Evolutionary conservation across 2,329 filamentous ascomycete genomes (phyloP).

Genomic region (Fusarium nanum): DNA sequence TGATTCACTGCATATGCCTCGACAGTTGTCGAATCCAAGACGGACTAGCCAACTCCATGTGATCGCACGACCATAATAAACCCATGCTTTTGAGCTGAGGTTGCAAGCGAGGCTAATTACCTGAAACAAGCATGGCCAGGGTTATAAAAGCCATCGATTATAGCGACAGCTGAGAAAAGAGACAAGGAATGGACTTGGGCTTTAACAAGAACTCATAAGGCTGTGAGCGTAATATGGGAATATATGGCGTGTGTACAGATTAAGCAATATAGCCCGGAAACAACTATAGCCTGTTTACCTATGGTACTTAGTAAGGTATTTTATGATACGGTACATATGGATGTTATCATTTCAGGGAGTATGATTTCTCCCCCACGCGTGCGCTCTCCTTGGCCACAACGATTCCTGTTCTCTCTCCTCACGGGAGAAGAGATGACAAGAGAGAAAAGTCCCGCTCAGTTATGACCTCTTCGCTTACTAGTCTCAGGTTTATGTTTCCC

Average conservation of each 20-base stretch:
- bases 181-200: not conserved
- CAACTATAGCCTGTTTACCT: not conserved
- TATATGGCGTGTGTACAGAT: not conserved
- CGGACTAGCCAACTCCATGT: not conserved
- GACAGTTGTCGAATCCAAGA: not conserved
- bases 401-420: conserved; percentile 26
- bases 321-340: not conserved
- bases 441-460: conserved; percentile 21
- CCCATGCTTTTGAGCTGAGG: conserved; percentile 19
- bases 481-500: conserved; percentile 22
- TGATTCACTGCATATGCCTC: not conserved
- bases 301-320: not conserved
- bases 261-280: not conserved
- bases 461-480: conserved; percentile 2
- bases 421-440: conserved; percentile 36
- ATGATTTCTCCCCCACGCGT: not conserved
- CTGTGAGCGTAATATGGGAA: not conserved
- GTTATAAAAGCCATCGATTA: not conserved
- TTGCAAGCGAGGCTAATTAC: conserved; percentile 2
- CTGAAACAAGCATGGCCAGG: conserved; percentile 13
- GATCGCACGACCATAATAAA: not conserved
- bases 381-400: not conserved
- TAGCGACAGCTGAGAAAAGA: conserved; percentile 1
- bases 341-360: not conserved
- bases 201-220: not conserved